Percentiles rank a stretch among this genome's conserved stretches.
Conservation (phyloP, 176 grass and related monocot genomes). For the Microstegium vimineum region DNA sequence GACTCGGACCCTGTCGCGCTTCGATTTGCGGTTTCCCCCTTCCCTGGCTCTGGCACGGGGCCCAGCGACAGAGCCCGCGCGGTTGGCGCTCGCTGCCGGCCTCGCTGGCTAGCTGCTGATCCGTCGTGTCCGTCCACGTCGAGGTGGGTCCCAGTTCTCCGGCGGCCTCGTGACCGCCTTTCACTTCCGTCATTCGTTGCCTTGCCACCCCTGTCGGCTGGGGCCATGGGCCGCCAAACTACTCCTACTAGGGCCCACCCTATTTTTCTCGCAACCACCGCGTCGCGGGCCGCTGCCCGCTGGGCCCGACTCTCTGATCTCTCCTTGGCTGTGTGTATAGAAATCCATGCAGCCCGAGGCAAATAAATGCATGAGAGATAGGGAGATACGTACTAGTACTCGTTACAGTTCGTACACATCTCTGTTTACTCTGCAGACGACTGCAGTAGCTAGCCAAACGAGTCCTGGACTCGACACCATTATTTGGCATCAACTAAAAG, state of each 20-base stretch:
- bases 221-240: neutral
- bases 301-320: neutral
- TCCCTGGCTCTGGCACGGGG: neutral
- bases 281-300: too few species aligned
- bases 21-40: neutral
- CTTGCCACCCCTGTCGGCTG: neutral
- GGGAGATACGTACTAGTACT: too few species aligned
- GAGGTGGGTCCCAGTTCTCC: neutral
- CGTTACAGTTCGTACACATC: too few species aligned
- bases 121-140: neutral
- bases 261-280: neutral
- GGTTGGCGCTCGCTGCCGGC: neutral
- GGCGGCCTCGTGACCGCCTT: neutral
- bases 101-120: neutral
- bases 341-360: too few species aligned
- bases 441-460: neutral
- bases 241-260: neutral
- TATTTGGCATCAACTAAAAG: neutral
- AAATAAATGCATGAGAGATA: neutral
- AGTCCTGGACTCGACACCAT: neutral
- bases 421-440: neutral
- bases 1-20: neutral
- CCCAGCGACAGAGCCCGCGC: neutral
- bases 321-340: too few species aligned
- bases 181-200: conserved; percentile 7